Evolutionary conservation across 163 green algal species (phyloP).

Genomic region (Trebouxia gelatinosa): DNA sequence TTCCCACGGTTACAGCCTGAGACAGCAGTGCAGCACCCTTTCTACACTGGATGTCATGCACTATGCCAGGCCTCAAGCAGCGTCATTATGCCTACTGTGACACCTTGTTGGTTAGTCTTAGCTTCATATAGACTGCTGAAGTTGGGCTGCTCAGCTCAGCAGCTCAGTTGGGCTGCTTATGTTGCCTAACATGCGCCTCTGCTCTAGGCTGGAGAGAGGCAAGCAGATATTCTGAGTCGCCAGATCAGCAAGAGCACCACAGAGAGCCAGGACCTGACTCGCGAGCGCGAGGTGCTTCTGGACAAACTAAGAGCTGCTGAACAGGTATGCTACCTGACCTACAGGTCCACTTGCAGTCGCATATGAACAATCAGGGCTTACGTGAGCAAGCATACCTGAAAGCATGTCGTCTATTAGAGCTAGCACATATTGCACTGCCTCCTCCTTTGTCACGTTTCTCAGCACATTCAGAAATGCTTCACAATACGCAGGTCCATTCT

Average conservation of each 20-base stretch:
- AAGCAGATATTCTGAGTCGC: conserved; percentile 65
- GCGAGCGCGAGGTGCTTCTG: conserved; percentile 57
- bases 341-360: too few species aligned
- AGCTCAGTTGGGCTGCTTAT: too few species aligned
- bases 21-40: too few species aligned
- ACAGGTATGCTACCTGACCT: conserved; percentile 46
- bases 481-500: conserved; percentile 80
- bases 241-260: conserved; percentile 53
- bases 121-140: too few species aligned
- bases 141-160: too few species aligned
- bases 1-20: too few species aligned
- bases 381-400: conserved; percentile 47
- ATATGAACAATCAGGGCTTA: neutral
- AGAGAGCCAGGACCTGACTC: conserved; percentile 52
- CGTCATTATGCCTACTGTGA: too few species aligned
- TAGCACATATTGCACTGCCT: conserved; percentile 96
- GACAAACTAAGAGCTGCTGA: conserved; percentile 61
- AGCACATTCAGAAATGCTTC: conserved; percentile 90
- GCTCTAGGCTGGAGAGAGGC: conserved; percentile 72
- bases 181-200: too few species aligned
- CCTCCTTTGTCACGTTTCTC: conserved; percentile 91
- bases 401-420: conserved; percentile 91
- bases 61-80: too few species aligned
- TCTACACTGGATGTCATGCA: too few species aligned
- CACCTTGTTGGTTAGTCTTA: too few species aligned